Base-by-base conservation (phyloP, 257 asterid genomes). In the Gentiana dahurica region DNA sequence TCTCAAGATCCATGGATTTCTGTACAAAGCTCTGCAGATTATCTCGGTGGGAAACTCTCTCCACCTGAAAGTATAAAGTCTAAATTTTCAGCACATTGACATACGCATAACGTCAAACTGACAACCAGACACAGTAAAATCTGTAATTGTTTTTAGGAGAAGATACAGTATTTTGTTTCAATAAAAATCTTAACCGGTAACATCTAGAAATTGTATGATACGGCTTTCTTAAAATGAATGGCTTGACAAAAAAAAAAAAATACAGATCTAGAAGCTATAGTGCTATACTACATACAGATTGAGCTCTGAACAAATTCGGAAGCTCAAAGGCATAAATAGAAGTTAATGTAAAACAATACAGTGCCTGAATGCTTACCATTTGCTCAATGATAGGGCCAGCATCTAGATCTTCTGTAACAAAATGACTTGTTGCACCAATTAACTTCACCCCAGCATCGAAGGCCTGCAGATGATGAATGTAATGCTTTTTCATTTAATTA, bases 371-470 rank as follows among this genome's bases (percentile, higher is more conserved):
- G 55, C 57, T 67, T 80, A 89, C 98, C 96, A 91, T 80, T 75
- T 91, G 98, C 73, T 91, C 95, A 65, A 91, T 91, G 65, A 87
- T 91, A 58, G 98, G 96, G 57, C 98, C 98, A 46, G 72, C 85
- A 72, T 91, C 96, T 57, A 91, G 95, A 71, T 80, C 89, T 78
- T 91, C 94, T 3, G 89, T 87, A 36, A 91, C 96, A 65, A 91
- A 91, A 77, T 91, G 98, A 71, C 73, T 78, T 54, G 98, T 87
- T 36, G 98, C 98, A 66, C 98, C 98, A 60, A 91, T 91, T 76
- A 91, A 61, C 66, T 91, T 91, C 55, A 91, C 98, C 13, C 98
- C 98, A 65, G 95, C 89, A 32, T 87, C 95, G 66, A 91, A 91
- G 47, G 96, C 98, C 96, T 90, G 73, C 44, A 53, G 63, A 58